These are phyloP conservation scores for Amphibolis antarctica DNA, from an alignment of 106 monocot genomes.

Conservation along the genomic window DNA sequence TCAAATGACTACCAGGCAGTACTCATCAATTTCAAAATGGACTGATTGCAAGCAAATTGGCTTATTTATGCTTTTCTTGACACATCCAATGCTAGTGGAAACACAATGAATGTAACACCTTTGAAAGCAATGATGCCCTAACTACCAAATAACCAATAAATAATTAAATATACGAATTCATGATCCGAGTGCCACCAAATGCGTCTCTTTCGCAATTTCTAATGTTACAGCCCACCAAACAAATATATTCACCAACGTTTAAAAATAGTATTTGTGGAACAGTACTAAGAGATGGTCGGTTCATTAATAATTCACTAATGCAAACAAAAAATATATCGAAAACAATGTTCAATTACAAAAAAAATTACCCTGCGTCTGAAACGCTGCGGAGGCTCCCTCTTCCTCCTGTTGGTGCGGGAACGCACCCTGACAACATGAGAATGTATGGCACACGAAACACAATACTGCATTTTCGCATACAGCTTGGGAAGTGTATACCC, in stretches of 20 bases:
- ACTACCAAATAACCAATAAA: too few relatives aligned
- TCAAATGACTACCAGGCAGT: not conserved
- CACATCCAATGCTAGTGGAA: constrained; percentile 21
- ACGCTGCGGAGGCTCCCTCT: not conserved
- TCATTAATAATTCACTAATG: too few relatives aligned
- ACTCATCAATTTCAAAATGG: not conserved
- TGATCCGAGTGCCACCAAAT: too few relatives aligned
- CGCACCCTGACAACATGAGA: constrained; percentile 22
- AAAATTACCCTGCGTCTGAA: constrained; percentile 20
- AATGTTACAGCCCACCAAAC: too few relatives aligned
- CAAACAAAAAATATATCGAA: too few relatives aligned
- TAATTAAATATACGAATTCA: too few relatives aligned
- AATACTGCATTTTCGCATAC: constrained; percentile 18
- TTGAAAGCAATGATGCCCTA: too few relatives aligned
- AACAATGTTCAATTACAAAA: too few relatives aligned
- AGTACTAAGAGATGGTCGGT: too few relatives aligned
- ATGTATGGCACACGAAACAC: constrained; percentile 15
- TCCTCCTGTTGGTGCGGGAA: constrained; percentile 15
- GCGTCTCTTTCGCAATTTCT: too few relatives aligned
- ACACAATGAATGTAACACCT: constrained; percentile 11
- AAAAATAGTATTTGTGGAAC: too few relatives aligned
- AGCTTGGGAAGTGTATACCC: constrained; percentile 7
- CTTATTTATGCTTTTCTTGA: constrained; percentile 35
- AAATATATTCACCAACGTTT: too few relatives aligned
- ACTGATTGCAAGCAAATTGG: not conserved